Evolutionary conservation across 2,329 filamentous ascomycete genomes (phyloP), one percentile per base, ranked within the genome.

Genomic region (Zalaria obscura): DNA sequence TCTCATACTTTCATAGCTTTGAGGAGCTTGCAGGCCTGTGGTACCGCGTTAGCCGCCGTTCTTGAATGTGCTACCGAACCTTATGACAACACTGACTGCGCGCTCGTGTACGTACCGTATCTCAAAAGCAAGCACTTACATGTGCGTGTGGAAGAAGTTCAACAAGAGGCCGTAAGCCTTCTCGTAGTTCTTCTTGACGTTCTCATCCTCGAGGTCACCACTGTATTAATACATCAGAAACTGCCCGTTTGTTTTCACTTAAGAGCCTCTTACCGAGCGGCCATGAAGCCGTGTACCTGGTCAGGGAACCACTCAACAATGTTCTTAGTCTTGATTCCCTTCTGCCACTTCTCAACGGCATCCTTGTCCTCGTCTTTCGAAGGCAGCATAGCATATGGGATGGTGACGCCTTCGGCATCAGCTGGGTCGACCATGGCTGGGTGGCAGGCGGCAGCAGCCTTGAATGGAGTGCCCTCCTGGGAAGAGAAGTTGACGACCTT

Each of bases 381-480:
- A 2, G 74, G 72, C 34, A 78, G 62, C 62, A 76, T 63, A 5
- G 67, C 65, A 55, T 72, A 72, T 1, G 75, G 75, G 33, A 78
- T 72, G 3, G 65, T 69, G 32, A 77, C 63, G 4, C 63, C 64
- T 38, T 67, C 63, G 2, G 73, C 75, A 48, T 78, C 75, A 27
- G 69, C 65, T 9, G 67, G 67, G 39, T 75, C 73, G 8, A 78
- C 65, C 73, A 78, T 76, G 27, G 73, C 74, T 4, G 75, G 75
- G 53, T 77, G 74, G 47, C 62, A 67, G 26, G 71, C 63, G 6
- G 66, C 74, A 3, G 68, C 73, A 10, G 67, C 71, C 59, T 74
- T 76, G 65, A 77, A 78, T 9, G 57, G 56, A 25, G 70, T 72
- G 35, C 64, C 67, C 43, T 67, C 51, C 41, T 67, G 63, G 3